Conservation (phyloP, 306 rosid genomes). For the Benincasa hispida region DNA sequence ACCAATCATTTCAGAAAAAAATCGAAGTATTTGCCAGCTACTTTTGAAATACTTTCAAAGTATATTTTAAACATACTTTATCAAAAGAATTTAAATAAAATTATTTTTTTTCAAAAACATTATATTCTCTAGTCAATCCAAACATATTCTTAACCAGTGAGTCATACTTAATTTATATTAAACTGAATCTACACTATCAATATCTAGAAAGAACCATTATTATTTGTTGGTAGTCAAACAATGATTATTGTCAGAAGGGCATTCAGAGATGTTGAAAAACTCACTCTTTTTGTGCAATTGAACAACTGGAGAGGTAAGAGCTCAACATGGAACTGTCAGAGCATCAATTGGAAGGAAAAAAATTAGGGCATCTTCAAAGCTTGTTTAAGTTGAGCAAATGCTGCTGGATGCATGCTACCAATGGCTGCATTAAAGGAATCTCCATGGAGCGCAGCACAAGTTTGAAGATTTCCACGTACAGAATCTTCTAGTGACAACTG, state of each 20-base stretch:
- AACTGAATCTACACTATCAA: neutral
- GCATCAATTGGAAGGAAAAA: neutral
- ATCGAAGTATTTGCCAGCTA: too few species aligned
- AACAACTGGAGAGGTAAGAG: neutral
- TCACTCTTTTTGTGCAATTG: conserved; percentile 3
- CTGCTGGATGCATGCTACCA: conserved; percentile 77
- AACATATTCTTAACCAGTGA: too few species aligned
- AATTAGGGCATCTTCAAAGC: conserved; percentile 68
- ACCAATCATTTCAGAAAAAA: too few species aligned
- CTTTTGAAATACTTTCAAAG: too few species aligned
- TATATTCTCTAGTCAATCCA: too few species aligned
- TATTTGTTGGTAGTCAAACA: neutral
- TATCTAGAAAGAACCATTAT: neutral
- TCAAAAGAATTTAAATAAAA: too few species aligned
- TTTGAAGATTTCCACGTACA: conserved; percentile 78
- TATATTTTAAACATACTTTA: too few species aligned
- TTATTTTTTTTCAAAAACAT: too few species aligned
- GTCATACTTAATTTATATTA: neutral
- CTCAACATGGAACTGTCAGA: neutral
- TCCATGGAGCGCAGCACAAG: conserved; percentile 81
- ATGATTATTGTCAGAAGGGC: neutral
- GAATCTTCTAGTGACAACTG: conserved; percentile 70
- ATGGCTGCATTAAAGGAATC: conserved; percentile 79
- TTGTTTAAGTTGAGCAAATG: conserved; percentile 68
- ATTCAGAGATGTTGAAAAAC: neutral